These are phyloP conservation scores for Sclerotinia sclerotiorum DNA, from an alignment of 2,329 filamentous ascomycete species.

Conservation along the genomic window DNA sequence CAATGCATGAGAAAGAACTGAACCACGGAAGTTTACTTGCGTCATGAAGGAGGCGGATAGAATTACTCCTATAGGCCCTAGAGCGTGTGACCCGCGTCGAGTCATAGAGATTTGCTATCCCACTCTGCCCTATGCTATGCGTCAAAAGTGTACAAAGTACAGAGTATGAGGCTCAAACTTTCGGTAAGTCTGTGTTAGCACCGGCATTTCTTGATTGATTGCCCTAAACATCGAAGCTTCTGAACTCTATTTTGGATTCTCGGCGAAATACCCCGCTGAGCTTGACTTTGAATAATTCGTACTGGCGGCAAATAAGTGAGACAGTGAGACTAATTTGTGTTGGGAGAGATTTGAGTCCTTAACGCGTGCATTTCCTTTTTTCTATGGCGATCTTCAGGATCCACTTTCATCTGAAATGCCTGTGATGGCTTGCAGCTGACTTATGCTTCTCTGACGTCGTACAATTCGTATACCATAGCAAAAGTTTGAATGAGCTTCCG, in stretches of 20 bases:
- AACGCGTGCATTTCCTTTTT: not conserved
- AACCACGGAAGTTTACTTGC: not conserved
- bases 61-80: not conserved
- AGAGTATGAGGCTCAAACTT: not conserved
- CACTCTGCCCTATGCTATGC: not conserved
- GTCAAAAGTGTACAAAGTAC: not conserved
- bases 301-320: constrained; percentile 2
- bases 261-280: constrained; percentile 1
- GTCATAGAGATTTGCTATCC: not conserved
- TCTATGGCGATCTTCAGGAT: not conserved
- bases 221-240: not conserved
- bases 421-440: constrained; percentile 16
- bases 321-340: not conserved
- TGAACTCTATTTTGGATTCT: not conserved
- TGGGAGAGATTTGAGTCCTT: not conserved
- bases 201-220: not conserved
- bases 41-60: not conserved
- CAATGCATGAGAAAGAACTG: not conserved
- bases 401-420: not conserved
- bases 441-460: constrained; percentile 4
- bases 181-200: not conserved
- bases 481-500: not conserved
- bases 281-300: not conserved
- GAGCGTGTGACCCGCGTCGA: constrained; percentile 5
- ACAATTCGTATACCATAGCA: not conserved